Percentiles rank a stretch among this genome's conserved stretches.
These are phyloP conservation scores for Aurantiochytrium sp. DNA, from an alignment of 108 stramenopile species.

Conservation along the genomic window DNA sequence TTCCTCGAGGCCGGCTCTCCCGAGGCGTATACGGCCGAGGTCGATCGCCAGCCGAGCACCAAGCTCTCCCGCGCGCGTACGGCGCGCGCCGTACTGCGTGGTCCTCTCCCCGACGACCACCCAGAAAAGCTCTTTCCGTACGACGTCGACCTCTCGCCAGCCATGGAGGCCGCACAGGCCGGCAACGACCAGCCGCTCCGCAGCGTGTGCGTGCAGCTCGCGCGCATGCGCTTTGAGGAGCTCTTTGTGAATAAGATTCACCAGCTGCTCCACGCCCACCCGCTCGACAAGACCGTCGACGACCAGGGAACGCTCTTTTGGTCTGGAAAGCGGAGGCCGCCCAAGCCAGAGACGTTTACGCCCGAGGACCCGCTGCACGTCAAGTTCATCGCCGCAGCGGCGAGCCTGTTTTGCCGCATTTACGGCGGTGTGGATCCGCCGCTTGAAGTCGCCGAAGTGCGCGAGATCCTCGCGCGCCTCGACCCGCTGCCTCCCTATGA, in stretches of 20 bases:
- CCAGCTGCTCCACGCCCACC: constrained; percentile 56
- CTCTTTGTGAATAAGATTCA: constrained; percentile 18
- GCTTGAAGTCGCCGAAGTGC: constrained; percentile 57
- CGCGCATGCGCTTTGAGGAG: constrained; percentile 36
- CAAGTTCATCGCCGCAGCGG: constrained; percentile 82
- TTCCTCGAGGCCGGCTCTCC: neutral
- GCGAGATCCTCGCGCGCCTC: constrained; percentile 58
- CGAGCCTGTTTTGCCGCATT: constrained; percentile 76
- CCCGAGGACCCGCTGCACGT: constrained; percentile 74
- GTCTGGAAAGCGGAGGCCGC: constrained; percentile 70
- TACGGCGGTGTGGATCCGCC: constrained; percentile 42
- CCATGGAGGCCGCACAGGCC: neutral
- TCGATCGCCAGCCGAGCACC: neutral
- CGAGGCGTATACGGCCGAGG: neutral
- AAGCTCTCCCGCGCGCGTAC: neutral
- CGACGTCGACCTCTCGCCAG: neutral
- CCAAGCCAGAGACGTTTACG: constrained; percentile 79
- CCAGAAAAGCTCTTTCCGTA: neutral
- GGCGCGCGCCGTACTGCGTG: neutral
- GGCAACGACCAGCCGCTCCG: neutral
- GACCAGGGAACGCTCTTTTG: constrained; percentile 84
- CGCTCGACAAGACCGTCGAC: constrained; percentile 71
- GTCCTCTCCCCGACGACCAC: neutral
- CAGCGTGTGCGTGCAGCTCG: constrained; percentile 44
- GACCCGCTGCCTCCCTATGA: neutral